phyloP scores from a whole-genome alignment of 139 green algal species.

The Edaphochlamys debaryana region DNA sequence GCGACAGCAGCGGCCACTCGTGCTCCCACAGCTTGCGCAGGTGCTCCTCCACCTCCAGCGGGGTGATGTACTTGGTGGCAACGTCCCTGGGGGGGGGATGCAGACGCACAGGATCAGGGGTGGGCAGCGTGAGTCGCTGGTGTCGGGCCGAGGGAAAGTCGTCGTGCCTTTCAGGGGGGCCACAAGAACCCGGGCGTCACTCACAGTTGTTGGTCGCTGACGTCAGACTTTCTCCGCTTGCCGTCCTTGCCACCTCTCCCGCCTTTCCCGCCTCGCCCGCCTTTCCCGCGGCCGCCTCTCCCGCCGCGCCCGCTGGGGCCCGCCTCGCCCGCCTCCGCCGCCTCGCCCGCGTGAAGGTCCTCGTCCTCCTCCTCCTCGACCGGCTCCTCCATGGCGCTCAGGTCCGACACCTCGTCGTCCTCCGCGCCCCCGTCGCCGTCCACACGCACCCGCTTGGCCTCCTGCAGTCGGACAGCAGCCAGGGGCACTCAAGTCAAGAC shows the following conservation, averaged over 20 bases:
- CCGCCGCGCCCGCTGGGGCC: not conserved
- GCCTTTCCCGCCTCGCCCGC: slow-evolving; percentile 21
- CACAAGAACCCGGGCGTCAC: no score
- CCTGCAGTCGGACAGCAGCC: no score
- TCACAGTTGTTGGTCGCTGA: no score
- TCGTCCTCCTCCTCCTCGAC: not conserved
- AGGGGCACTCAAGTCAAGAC: no score
- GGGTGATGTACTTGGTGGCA: slow-evolving; percentile 75
- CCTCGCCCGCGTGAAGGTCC: slow-evolving; percentile 8
- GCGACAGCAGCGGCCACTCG: slow-evolving; percentile 73
- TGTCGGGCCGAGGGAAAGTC: no score
- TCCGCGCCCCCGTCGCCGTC: slow-evolving; percentile 42
- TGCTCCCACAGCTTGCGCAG: slow-evolving; percentile 80
- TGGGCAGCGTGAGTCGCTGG: not conserved
- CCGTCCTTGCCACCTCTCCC: not conserved
- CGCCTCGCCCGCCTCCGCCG: not conserved
- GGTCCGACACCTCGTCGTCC: slow-evolving; percentile 42
- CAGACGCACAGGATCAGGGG: not conserved
- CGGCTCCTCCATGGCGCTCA: not conserved
- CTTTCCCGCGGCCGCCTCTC: no score
- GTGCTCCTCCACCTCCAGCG: slow-evolving; percentile 79
- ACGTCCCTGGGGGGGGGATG: slow-evolving; percentile 23
- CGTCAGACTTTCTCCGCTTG: no score
- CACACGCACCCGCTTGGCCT: slow-evolving; percentile 9
- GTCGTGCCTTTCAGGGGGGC: no score